These are phyloP conservation scores for Brachypodium distachyon DNA, from an alignment of 202 grass and related monocot species.

Conservation along the genomic window DNA sequence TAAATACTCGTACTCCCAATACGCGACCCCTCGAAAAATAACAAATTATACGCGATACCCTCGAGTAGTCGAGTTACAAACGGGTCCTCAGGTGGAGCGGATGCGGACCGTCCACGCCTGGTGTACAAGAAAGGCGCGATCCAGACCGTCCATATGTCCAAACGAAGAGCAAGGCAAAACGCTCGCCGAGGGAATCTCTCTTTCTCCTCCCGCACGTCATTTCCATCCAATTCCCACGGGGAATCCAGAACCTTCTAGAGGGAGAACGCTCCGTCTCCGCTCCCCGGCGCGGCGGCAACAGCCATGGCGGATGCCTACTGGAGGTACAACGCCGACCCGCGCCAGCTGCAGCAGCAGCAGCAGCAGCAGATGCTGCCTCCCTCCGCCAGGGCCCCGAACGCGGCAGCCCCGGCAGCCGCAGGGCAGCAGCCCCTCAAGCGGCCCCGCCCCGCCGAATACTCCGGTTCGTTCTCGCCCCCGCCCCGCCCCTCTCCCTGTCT, in stretches of 20 bases:
- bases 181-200: not conserved
- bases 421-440: slow-evolving; percentile 55
- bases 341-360: slow-evolving; percentile 21
- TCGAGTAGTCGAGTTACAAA: not conserved
- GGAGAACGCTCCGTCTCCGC: too few species aligned
- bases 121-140: not conserved
- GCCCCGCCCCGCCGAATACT: slow-evolving; percentile 55
- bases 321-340: slow-evolving; percentile 57
- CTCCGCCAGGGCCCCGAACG: not conserved
- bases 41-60: too few species aligned
- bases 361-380: not conserved
- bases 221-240: not conserved
- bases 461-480: slow-evolving; percentile 22
- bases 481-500: not conserved
- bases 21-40: too few species aligned
- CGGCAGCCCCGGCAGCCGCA: not conserved
- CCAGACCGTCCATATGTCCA: not conserved
- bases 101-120: not conserved
- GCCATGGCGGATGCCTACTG: slow-evolving; percentile 62
- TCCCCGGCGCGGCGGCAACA: not conserved
- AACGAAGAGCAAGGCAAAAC: not conserved
- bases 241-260: slow-evolving; percentile 9
- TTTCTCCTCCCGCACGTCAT: not conserved
- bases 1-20: too few species aligned
- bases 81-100: not conserved